A percentile compares a stretch with the other conserved stretches of the same genome.
Conservation (phyloP, 2,329 filamentous ascomycete species). For the Colletotrichum filicis region DNA sequence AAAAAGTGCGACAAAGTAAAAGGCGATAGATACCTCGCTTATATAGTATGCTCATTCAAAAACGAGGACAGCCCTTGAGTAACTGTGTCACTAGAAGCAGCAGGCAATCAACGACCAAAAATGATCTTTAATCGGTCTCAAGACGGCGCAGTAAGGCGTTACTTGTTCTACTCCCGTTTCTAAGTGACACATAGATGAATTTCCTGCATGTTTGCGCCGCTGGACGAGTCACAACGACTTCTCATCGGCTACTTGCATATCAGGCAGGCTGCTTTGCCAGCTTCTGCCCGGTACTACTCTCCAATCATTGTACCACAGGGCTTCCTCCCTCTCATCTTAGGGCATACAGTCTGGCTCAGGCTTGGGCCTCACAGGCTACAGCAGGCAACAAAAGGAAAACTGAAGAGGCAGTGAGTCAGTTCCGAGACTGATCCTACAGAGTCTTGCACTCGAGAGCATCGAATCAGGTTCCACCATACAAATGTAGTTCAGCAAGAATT, state of each 20-base stretch:
- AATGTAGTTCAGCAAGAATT: neutral
- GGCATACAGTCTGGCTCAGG: neutral
- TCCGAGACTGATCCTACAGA: neutral
- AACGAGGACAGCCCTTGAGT: neutral
- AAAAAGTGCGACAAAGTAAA: neutral
- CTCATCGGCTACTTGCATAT: neutral
- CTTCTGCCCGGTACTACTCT: neutral
- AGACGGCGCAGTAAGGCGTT: conserved; percentile 5
- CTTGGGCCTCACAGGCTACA: neutral
- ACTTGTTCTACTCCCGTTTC: neutral
- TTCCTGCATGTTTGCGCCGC: conserved; percentile 19
- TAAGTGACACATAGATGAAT: conserved; percentile 7
- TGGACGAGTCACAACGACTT: neutral
- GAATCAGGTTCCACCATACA: neutral
- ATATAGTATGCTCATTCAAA: conserved; percentile 1
- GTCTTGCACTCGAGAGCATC: neutral
- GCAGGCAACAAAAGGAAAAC: neutral
- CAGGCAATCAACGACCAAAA: neutral
- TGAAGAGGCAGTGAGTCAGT: neutral
- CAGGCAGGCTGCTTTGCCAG: neutral
- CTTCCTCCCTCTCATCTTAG: neutral
- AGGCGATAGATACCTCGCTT: neutral
- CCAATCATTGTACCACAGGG: neutral
- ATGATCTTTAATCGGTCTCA: neutral
- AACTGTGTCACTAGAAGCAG: neutral